Evolutionary conservation across 2,329 filamentous ascomycete species (phyloP).

Genomic region (Chalaropsis ovoidea): DNA sequence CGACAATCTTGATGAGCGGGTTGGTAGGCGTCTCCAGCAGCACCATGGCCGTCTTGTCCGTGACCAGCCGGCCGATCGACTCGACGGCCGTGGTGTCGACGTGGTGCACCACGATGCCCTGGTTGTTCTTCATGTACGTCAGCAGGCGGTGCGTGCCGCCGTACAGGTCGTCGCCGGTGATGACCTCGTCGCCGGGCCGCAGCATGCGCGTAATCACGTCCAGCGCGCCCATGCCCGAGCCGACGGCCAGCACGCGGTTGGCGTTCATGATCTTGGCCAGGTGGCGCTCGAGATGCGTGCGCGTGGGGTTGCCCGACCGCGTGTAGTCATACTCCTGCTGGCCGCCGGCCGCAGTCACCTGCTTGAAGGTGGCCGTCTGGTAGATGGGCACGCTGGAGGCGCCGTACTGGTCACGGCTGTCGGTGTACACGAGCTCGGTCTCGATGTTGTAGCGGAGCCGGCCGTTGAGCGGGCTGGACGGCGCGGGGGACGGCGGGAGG

Average conservation of each 20-base stretch:
- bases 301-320: constrained; percentile 89
- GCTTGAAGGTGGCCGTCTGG: constrained; percentile 97
- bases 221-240: constrained; percentile 92
- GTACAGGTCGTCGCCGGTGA: constrained; percentile 94
- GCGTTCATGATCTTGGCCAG: constrained; percentile 99
- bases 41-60: constrained; percentile 82
- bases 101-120: constrained; percentile 88
- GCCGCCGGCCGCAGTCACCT: constrained; percentile 66
- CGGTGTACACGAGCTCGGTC: constrained; percentile 93
- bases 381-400: constrained; percentile 95
- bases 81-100: constrained; percentile 82
- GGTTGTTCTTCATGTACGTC: constrained; percentile 80
- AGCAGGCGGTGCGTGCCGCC: constrained; percentile 89
- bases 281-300: constrained; percentile 91
- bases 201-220: constrained; percentile 91
- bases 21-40: constrained; percentile 94
- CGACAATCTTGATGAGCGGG: constrained; percentile 94
- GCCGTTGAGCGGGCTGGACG: constrained; percentile 78
- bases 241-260: constrained; percentile 78
- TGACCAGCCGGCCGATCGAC: constrained; percentile 58
- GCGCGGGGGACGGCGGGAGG: constrained; percentile 82
- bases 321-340: constrained; percentile 94
- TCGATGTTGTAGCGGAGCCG: constrained; percentile 79
- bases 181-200: constrained; percentile 87
- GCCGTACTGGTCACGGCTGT: constrained; percentile 93